These are phyloP conservation scores for Lentinula aciculospora DNA, from an alignment of 768 basidiomycete species.

Conservation along the genomic window DNA sequence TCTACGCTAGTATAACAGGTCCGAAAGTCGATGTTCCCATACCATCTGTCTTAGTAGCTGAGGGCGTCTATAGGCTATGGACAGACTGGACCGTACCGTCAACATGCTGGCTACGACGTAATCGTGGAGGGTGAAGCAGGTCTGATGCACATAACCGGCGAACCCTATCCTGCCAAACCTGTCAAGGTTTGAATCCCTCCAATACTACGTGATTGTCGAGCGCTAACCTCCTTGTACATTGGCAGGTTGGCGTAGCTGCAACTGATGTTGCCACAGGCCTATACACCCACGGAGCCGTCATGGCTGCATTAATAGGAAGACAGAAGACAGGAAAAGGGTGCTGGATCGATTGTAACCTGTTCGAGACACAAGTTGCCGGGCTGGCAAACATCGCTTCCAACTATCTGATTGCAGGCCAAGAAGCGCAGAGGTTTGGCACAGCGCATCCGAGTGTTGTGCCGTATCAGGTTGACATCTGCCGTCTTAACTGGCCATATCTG, in stretches of 20 bases:
- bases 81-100: conserved; percentile 85
- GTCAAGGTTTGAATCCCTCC: background rate
- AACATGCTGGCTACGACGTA: conserved; percentile 86
- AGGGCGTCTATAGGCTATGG: conserved; percentile 54
- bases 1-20: conserved; percentile 92
- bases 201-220: conserved; percentile 30
- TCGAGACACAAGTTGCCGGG: conserved; percentile 90
- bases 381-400: conserved; percentile 92
- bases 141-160: conserved; percentile 83
- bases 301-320: conserved; percentile 83
- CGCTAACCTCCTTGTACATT: conserved; percentile 65
- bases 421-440: conserved; percentile 85
- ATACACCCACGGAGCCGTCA: conserved; percentile 88
- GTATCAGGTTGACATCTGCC: conserved; percentile 47
- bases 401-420: conserved; percentile 81
- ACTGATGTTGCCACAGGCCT: conserved; percentile 87
- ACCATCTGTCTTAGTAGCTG: too few species aligned
- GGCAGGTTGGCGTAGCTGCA: conserved; percentile 93
- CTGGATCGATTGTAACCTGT: conserved; percentile 90
- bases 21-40: conserved; percentile 2
- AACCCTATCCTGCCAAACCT: background rate
- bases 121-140: conserved; percentile 87
- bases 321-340: conserved; percentile 82
- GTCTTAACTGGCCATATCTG: too few species aligned
- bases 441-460: conserved; percentile 92